Conservation (phyloP, 805 yeast species). For the Priceomyces fermenticarens region DNA sequence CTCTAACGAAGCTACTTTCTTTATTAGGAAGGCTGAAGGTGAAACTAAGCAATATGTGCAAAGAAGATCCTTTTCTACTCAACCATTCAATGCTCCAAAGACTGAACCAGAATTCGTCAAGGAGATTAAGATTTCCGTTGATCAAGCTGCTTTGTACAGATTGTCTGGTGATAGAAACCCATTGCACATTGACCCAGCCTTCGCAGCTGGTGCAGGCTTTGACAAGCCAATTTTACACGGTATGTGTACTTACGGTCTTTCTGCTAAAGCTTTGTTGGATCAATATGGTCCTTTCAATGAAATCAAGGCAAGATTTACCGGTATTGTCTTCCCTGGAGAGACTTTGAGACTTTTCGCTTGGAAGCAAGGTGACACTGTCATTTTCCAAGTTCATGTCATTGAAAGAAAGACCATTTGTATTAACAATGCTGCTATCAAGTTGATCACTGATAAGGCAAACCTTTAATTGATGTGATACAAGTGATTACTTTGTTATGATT, state of each 20-base stretch:
- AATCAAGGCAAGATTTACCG: slow-evolving; percentile 86
- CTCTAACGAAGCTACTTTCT: slow-evolving; percentile 79
- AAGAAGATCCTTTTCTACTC: slow-evolving; percentile 60
- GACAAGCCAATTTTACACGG: slow-evolving; percentile 90
- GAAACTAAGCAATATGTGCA: slow-evolving; percentile 45
- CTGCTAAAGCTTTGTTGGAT: slow-evolving; percentile 72
- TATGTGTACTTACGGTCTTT: slow-evolving; percentile 79
- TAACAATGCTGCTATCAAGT: slow-evolving; percentile 81
- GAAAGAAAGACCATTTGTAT: slow-evolving; percentile 79
- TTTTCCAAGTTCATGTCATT: slow-evolving; percentile 78
- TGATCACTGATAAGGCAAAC: slow-evolving; percentile 38
- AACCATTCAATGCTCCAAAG: slow-evolving; percentile 60
- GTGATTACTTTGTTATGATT: not conserved
- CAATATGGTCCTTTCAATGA: slow-evolving; percentile 79
- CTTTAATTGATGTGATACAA: slow-evolving; percentile 17
- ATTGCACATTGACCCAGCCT: slow-evolving; percentile 86
- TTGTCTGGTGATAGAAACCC: slow-evolving; percentile 94
- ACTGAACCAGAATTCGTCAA: slow-evolving; percentile 64
- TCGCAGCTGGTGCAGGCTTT: slow-evolving; percentile 86
- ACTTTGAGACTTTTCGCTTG: slow-evolving; percentile 77
- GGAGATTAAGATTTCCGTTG: slow-evolving; percentile 55
- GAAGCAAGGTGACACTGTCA: slow-evolving; percentile 69
- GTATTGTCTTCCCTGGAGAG: slow-evolving; percentile 94
- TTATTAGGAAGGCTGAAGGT: slow-evolving; percentile 73
- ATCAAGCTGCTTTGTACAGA: slow-evolving; percentile 88